Conservation (phyloP, 2,329 filamentous ascomycete genomes). For the Colletotrichum sp. region DNA sequence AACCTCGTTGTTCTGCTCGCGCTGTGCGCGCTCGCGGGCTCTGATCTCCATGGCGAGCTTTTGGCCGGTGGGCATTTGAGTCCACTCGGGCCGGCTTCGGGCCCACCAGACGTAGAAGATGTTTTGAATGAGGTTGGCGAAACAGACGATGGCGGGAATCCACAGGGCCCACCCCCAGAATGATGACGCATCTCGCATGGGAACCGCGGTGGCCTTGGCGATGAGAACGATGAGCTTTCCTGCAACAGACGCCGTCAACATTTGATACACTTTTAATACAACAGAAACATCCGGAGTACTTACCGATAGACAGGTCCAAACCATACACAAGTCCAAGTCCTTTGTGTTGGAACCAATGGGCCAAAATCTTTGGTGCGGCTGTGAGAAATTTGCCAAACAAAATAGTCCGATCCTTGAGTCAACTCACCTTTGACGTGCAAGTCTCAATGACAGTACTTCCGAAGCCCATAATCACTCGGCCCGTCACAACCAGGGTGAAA, state of each 20-base stretch:
- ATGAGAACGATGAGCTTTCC: constrained; percentile 27
- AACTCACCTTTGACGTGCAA: constrained; percentile 28
- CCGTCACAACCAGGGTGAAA: constrained; percentile 25
- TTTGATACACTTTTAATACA: background rate
- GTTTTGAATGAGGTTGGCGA: constrained; percentile 24
- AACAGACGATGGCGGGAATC: constrained; percentile 28
- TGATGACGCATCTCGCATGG: constrained; percentile 27
- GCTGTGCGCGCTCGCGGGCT: background rate
- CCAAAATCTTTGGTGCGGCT: constrained; percentile 22
- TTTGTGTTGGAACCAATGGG: constrained; percentile 29
- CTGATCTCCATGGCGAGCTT: background rate
- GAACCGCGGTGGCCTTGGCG: constrained; percentile 28
- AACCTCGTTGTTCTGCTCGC: background rate
- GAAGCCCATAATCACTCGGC: constrained; percentile 30
- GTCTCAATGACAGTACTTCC: constrained; percentile 30
- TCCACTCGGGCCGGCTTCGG: constrained; percentile 24
- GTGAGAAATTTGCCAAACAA: background rate
- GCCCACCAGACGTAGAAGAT: constrained; percentile 29
- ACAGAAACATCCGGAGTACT: background rate
- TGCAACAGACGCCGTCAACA: background rate
- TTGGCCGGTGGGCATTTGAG: constrained; percentile 26
- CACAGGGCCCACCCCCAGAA: constrained; percentile 33
- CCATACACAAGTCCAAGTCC: constrained; percentile 28
- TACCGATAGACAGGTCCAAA: constrained; percentile 26
- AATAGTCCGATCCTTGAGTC: too few relatives aligned